Conservation (phyloP, 768 basidiomycete species). For the Chalciporus piperatus region DNA sequence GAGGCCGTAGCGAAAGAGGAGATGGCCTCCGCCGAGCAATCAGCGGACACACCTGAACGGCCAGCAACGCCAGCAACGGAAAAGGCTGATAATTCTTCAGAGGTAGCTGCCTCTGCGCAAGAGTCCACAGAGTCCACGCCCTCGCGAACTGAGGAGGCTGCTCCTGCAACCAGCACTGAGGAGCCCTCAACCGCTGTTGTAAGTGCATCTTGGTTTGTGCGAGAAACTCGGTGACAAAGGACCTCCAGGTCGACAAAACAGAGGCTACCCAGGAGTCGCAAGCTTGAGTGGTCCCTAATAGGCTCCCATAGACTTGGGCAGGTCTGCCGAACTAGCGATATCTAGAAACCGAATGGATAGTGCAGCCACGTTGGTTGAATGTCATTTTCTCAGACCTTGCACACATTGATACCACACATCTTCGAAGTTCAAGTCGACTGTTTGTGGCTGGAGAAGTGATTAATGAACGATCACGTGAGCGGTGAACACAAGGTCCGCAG, state of each 20-base stretch:
- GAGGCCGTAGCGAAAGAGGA: slow-evolving; percentile 14
- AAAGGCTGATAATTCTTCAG: background rate
- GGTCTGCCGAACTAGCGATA: background rate
- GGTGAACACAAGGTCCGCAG: background rate
- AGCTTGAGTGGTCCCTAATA: background rate
- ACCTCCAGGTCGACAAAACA: background rate
- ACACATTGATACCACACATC: background rate
- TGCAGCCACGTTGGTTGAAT: background rate
- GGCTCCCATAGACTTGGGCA: slow-evolving; percentile 4
- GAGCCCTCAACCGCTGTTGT: slow-evolving; percentile 11
- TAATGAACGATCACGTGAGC: background rate
- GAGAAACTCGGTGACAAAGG: slow-evolving; percentile 4
- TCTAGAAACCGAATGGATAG: background rate
- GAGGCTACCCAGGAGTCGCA: slow-evolving; percentile 6
- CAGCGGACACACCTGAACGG: background rate
- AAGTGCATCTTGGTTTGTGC: slow-evolving; percentile 7
- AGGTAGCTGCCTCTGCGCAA: slow-evolving; percentile 1
- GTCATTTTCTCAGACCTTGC: background rate
- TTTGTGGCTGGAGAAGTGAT: background rate
- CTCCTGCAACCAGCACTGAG: slow-evolving; percentile 6
- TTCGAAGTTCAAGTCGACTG: too few relatives aligned
- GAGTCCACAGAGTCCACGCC: background rate
- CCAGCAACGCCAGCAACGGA: background rate
- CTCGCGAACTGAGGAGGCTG: background rate
- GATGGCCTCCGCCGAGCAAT: background rate